These are phyloP conservation scores for Talaromyces sp. DNA, from an alignment of 2,329 filamentous ascomycete genomes.

Conservation along the genomic window DNA sequence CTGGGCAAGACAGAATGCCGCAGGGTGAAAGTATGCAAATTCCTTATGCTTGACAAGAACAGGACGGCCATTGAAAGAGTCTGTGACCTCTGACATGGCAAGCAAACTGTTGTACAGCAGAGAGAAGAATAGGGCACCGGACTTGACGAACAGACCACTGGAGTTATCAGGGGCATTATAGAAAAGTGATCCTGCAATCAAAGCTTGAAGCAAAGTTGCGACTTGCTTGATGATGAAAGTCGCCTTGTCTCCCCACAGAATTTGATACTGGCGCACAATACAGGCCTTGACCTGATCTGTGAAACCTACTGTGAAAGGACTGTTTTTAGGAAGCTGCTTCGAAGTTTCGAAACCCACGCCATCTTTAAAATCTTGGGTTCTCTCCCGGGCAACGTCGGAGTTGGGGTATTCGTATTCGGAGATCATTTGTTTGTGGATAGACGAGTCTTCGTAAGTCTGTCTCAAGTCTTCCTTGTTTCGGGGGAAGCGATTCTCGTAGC, in stretches of 20 bases:
- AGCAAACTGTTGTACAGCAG: slow-evolving; percentile 16
- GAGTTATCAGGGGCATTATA: slow-evolving; percentile 64
- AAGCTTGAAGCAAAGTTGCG: slow-evolving; percentile 59
- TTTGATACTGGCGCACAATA: slow-evolving; percentile 63
- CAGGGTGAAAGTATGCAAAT: slow-evolving; percentile 47
- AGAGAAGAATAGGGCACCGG: slow-evolving; percentile 18
- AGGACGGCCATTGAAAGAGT: slow-evolving; percentile 15
- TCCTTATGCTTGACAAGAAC: slow-evolving; percentile 16
- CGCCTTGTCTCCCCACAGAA: slow-evolving; percentile 65
- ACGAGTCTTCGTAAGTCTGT: slow-evolving; percentile 54
- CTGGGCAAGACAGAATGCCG: slow-evolving; percentile 47
- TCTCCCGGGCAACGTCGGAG: slow-evolving; percentile 49
- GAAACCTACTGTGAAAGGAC: slow-evolving; percentile 60
- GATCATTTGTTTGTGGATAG: slow-evolving; percentile 55
- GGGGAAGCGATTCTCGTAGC: slow-evolving; percentile 47
- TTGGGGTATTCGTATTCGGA: slow-evolving; percentile 60
- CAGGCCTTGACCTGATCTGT: slow-evolving; percentile 58
- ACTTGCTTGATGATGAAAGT: slow-evolving; percentile 65
- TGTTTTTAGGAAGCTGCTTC: slow-evolving; percentile 54
- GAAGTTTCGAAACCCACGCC: slow-evolving; percentile 59
- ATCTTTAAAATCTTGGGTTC: slow-evolving; percentile 58
- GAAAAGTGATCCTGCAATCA: slow-evolving; percentile 68
- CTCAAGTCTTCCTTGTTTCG: slow-evolving; percentile 48
- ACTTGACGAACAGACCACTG: slow-evolving; percentile 22
- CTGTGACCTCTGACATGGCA: slow-evolving; percentile 17